A percentile compares a stretch with the other conserved stretches of the same genome.
Conservation (phyloP, 805 yeast genomes). For the Lipomyces spencermartinsiae region DNA sequence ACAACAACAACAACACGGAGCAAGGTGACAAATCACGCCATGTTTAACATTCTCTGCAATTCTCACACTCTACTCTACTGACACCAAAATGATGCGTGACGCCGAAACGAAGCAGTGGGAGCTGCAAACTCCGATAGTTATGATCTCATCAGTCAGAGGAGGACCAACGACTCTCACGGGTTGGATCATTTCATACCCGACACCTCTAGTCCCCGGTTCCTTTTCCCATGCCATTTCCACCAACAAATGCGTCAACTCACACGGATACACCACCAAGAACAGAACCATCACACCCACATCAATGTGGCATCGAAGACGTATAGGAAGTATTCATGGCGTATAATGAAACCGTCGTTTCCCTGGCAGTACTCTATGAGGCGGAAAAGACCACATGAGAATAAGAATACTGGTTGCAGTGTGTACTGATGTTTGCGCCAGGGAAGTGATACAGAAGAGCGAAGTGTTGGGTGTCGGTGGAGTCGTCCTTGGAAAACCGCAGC, state of each 20-base stretch:
- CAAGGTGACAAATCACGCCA: too few relatives aligned
- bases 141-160: too few relatives aligned
- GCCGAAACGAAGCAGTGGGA: too few relatives aligned
- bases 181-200: not conserved
- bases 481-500: conserved; percentile 35
- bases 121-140: too few relatives aligned
- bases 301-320: conserved; percentile 17
- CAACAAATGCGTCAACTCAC: not conserved
- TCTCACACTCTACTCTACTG: too few relatives aligned
- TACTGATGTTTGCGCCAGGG: conserved; percentile 6
- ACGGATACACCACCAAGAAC: not conserved
- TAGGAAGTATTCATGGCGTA: conserved; percentile 12
- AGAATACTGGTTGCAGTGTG: not conserved
- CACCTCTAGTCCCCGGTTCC: not conserved
- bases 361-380: conserved; percentile 11
- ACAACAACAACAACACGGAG: too few relatives aligned
- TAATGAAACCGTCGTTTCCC: conserved; percentile 19
- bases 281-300: conserved; percentile 13
- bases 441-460: not conserved
- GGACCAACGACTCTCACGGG: too few relatives aligned
- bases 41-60: too few relatives aligned
- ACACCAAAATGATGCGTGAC: too few relatives aligned
- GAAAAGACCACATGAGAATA: conserved; percentile 14
- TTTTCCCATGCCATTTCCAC: not conserved
- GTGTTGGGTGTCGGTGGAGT: conserved; percentile 4